These are phyloP conservation scores for Furcasterigmium sp. DNA, from an alignment of 2,329 filamentous ascomycete genomes.

Conservation along the genomic window DNA sequence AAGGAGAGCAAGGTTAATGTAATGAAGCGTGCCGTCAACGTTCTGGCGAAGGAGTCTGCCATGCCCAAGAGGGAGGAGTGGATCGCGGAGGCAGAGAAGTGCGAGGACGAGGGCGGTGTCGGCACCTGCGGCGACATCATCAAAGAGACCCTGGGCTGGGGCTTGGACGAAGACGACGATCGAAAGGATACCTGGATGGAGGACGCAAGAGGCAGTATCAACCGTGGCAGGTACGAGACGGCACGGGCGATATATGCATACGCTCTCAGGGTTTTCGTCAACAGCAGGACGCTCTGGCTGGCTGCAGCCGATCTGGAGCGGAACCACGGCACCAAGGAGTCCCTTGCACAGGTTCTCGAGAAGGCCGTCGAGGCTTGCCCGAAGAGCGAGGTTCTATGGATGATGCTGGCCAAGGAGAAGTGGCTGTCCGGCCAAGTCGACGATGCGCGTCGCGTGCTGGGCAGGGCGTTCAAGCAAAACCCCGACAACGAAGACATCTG, in stretches of 20 bases:
- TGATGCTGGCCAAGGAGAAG: slow-evolving; percentile 92
- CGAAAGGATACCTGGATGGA: slow-evolving; percentile 95
- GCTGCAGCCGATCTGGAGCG: slow-evolving; percentile 88
- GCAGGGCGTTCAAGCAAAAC: slow-evolving; percentile 87
- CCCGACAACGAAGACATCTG: slow-evolving; percentile 98
- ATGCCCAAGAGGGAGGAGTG: slow-evolving; percentile 98
- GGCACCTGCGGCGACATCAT: slow-evolving; percentile 88
- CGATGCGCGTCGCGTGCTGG: slow-evolving; percentile 79
- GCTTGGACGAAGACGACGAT: slow-evolving; percentile 92
- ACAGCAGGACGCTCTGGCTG: slow-evolving; percentile 82
- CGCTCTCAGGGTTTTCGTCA: slow-evolving; percentile 82
- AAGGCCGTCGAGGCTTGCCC: slow-evolving; percentile 93
- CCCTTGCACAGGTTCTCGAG: slow-evolving; percentile 79
- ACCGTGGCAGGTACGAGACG: slow-evolving; percentile 79
- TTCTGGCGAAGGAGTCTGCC: slow-evolving; percentile 82
- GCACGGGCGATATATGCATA: slow-evolving; percentile 92
- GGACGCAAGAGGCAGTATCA: slow-evolving; percentile 79
- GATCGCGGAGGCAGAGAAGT: slow-evolving; percentile 91
- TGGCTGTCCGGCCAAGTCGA: slow-evolving; percentile 86
- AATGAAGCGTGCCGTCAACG: slow-evolving; percentile 89
- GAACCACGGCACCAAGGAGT: slow-evolving; percentile 78
- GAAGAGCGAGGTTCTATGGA: slow-evolving; percentile 86
- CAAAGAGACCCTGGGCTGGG: slow-evolving; percentile 86
- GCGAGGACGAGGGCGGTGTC: slow-evolving; percentile 84
- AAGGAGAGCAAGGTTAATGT: slow-evolving; percentile 77